These are phyloP conservation scores for Bryoglossum gracile DNA, from an alignment of 495 filamentous ascomycete species.

Conservation along the genomic window DNA sequence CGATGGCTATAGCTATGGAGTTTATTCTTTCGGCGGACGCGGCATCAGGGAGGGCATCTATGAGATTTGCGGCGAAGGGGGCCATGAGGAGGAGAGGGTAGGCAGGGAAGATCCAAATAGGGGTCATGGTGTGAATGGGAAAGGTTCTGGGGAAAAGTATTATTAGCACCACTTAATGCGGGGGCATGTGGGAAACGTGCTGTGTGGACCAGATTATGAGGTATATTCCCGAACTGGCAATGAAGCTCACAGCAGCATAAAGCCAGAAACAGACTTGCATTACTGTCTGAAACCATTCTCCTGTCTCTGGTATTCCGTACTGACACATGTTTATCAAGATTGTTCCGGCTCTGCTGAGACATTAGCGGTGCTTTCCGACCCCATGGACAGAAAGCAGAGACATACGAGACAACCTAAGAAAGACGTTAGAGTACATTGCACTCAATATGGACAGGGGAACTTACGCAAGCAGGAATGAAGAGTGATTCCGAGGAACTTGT, in stretches of 20 bases:
- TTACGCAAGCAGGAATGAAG: conserved; percentile 68
- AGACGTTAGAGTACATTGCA: no score
- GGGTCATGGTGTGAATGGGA: conserved; percentile 82
- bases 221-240: conserved; percentile 63
- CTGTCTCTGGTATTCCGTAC: conserved; percentile 61
- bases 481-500: conserved; percentile 73
- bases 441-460: conserved; percentile 29
- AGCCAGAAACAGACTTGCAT: conserved; percentile 69
- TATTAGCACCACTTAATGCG: neutral
- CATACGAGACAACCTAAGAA: conserved; percentile 42
- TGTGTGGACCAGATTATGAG: conserved; percentile 59
- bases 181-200: conserved; percentile 26
- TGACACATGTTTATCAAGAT: conserved; percentile 76
- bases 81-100: conserved; percentile 79
- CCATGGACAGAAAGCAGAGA: neutral
- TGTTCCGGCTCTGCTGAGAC: conserved; percentile 49
- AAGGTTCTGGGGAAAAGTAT: conserved; percentile 44
- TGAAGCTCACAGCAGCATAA: conserved; percentile 55
- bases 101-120: conserved; percentile 86
- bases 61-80: conserved; percentile 63
- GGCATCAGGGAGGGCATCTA: conserved; percentile 34
- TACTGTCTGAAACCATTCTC: conserved; percentile 57
- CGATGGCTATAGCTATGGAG: conserved; percentile 59
- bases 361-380: neutral
- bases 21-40: conserved; percentile 33